These are phyloP conservation scores for Alternaria conjuncta DNA, from an alignment of 2,329 filamentous ascomycete species.

Conservation along the genomic window DNA sequence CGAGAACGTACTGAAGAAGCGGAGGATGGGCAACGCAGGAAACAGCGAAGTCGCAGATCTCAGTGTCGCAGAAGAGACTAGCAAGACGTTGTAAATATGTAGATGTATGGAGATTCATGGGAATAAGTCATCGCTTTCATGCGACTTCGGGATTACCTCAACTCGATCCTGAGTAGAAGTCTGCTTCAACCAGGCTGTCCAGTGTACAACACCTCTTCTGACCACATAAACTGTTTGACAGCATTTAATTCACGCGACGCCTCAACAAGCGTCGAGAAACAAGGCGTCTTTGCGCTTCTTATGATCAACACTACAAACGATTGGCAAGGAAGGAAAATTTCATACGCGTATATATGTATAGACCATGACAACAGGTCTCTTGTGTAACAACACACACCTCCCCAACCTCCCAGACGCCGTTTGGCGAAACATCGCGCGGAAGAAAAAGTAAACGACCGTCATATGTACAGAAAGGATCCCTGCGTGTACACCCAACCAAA, in stretches of 20 bases:
- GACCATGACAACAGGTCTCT: not conserved
- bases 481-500: not conserved
- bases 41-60: slow-evolving; percentile 17
- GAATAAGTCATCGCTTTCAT: not conserved
- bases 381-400: not conserved
- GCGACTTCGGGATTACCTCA: not conserved
- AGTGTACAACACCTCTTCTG: not conserved
- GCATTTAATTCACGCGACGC: not conserved
- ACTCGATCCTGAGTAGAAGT: not conserved
- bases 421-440: not conserved
- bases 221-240: not conserved
- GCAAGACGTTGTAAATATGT: not conserved
- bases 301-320: not conserved
- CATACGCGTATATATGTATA: not conserved
- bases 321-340: not conserved
- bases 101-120: not conserved
- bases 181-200: slow-evolving; percentile 8
- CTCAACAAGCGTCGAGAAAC: not conserved
- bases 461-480: not conserved
- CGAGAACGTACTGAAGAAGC: slow-evolving; percentile 93
- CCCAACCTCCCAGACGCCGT: not conserved
- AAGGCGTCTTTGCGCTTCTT: not conserved
- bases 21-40: slow-evolving; percentile 22
- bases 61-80: slow-evolving; percentile 6
- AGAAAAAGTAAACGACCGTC: not conserved